Percentiles rank a stretch among this genome's conserved stretches.
phyloP scores from a whole-genome alignment of 2,329 filamentous ascomycete species.

The Colletotrichum echinochloae region DNA sequence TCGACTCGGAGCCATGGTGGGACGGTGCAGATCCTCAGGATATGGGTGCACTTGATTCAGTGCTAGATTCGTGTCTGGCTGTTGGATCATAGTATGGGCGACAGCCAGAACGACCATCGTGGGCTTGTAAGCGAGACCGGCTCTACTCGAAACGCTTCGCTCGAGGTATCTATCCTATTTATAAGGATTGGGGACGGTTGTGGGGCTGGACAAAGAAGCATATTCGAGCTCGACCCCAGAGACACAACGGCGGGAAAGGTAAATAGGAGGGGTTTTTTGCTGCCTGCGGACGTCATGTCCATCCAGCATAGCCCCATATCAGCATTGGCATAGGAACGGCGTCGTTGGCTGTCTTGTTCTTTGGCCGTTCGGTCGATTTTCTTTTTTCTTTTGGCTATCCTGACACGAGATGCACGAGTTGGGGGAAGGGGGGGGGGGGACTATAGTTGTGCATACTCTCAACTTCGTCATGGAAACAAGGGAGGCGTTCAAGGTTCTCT shows the following conservation, averaged over 20 bases:
- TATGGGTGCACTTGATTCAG: conserved; percentile 63
- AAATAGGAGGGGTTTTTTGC: conserved; percentile 4
- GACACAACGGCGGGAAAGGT: not conserved
- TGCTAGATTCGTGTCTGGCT: conserved; percentile 68
- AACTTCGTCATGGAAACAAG: conserved; percentile 5
- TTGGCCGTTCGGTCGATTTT: conserved; percentile 1
- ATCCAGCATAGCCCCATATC: conserved; percentile 21
- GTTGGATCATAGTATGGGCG: conserved; percentile 52
- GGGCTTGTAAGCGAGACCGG: conserved; percentile 19
- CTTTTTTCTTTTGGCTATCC: conserved; percentile 1
- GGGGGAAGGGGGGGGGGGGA: too few relatives aligned
- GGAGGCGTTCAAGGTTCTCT: conserved; percentile 36
- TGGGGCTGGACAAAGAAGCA: conserved; percentile 30
- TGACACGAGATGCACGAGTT: conserved; percentile 14
- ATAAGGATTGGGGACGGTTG: conserved; percentile 24
- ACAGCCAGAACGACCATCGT: conserved; percentile 10
- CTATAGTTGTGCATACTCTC: conserved; percentile 10
- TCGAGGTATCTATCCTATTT: conserved; percentile 16
- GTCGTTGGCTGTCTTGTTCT: conserved; percentile 19
- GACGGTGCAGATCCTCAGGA: conserved; percentile 68
- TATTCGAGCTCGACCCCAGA: not conserved
- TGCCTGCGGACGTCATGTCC: not conserved
- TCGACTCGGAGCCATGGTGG: conserved; percentile 70
- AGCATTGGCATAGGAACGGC: conserved; percentile 37
- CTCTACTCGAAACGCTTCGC: conserved; percentile 32